Conservation (phyloP, 139 green algal genomes). For the Trebouxia sp. region DNA sequence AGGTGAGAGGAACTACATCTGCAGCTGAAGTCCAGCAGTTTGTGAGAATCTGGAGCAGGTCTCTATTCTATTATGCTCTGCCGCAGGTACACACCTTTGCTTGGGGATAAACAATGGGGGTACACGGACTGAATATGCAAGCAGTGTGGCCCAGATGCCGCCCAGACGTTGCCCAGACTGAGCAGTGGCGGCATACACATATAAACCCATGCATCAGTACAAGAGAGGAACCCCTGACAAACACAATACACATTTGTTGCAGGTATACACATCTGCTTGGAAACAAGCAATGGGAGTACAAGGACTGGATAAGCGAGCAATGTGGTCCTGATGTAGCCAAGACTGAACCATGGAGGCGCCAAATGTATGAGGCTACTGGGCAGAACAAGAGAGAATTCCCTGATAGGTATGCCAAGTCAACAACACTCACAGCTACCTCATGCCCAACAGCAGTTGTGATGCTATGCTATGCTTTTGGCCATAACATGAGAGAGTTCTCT, state of each 20-base stretch:
- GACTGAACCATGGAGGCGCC: constrained; percentile 37
- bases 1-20: no score
- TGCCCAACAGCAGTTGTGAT: not conserved
- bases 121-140: no score
- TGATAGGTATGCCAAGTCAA: not conserved
- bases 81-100: no score
- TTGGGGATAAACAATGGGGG: no score
- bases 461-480: no score
- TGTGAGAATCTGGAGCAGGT: no score
- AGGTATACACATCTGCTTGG: constrained; percentile 50
- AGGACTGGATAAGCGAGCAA: constrained; percentile 39
- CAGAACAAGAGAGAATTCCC: constrained; percentile 24
- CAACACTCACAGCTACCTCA: not conserved
- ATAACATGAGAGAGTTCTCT: no score
- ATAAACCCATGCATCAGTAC: not conserved
- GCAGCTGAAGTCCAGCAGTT: no score
- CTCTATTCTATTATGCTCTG: no score
- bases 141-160: no score
- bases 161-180: no score
- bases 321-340: constrained; percentile 10
- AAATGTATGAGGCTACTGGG: constrained; percentile 40
- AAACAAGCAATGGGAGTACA: constrained; percentile 51
- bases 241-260: constrained; percentile 22
- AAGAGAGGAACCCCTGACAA: not conserved
- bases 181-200: not conserved